Conservation (phyloP, 2,329 filamentous ascomycete genomes). For the Eurotiales sp. region DNA sequence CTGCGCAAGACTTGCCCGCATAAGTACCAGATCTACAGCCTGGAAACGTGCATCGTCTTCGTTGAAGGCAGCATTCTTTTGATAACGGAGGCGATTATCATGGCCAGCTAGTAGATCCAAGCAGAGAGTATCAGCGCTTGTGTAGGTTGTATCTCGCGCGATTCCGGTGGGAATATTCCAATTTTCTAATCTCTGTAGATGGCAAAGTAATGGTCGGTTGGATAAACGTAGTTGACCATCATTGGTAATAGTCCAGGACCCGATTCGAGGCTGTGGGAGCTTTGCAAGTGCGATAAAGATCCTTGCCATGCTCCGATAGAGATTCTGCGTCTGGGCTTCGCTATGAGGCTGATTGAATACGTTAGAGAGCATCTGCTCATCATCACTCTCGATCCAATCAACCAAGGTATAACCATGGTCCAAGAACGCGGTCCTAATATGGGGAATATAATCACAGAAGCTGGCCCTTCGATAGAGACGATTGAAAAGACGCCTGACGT, state of each 20-base stretch:
- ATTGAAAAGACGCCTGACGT: neutral
- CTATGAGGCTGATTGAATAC: neutral
- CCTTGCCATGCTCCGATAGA: neutral
- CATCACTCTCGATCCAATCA: neutral
- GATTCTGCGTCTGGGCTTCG: neutral
- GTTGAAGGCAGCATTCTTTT: neutral
- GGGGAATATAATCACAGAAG: neutral
- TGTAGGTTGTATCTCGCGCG: neutral
- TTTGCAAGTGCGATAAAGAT: neutral
- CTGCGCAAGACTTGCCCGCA: conserved; percentile 26
- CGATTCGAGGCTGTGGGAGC: neutral
- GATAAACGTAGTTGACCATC: neutral
- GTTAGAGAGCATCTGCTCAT: neutral
- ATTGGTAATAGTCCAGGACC: neutral
- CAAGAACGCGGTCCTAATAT: neutral
- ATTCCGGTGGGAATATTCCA: neutral
- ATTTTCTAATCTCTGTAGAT: neutral
- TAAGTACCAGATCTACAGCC: conserved; percentile 1
- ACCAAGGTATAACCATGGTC: neutral
- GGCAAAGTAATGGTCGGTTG: neutral
- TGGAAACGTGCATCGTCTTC: neutral
- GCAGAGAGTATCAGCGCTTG: conserved; percentile 1
- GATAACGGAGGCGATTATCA: neutral
- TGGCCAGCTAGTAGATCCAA: neutral
- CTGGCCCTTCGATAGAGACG: neutral